phyloP scores from a whole-genome alignment of 768 basidiomycete genomes.

The Thelephora ganbajun region DNA sequence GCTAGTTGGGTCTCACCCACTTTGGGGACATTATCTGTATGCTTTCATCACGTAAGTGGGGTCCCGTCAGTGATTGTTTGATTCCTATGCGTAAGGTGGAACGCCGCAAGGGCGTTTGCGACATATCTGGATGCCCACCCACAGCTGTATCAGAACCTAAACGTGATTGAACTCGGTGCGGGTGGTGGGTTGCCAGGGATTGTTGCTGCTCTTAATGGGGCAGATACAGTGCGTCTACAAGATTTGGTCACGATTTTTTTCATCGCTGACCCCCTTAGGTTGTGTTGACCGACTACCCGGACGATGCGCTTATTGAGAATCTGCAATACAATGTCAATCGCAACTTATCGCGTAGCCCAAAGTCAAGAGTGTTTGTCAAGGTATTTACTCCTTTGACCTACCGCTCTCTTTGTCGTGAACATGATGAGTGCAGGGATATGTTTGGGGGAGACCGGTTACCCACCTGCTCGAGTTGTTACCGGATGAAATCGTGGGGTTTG shows the following conservation, averaged over 20 bases:
- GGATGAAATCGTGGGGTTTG: conserved; percentile 29
- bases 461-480: conserved; percentile 26
- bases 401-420: conserved; percentile 1
- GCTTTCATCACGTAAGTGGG: conserved; percentile 5
- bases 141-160: conserved; percentile 27
- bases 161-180: conserved; percentile 82
- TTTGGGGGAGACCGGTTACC: conserved; percentile 57
- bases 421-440: conserved; percentile 43
- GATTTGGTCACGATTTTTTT: neutral
- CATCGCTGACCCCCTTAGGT: conserved; percentile 27
- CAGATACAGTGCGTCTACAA: conserved; percentile 24
- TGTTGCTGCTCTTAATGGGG: conserved; percentile 57
- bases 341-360: conserved; percentile 29
- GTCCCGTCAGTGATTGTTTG: neutral
- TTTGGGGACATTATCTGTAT: conserved; percentile 76
- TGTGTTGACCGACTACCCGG: conserved; percentile 90
- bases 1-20: conserved; percentile 65
- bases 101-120: conserved; percentile 62
- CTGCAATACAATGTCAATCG: conserved; percentile 48
- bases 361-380: conserved; percentile 17
- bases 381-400: conserved; percentile 21
- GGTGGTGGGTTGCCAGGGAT: conserved; percentile 85
- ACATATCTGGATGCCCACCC: conserved; percentile 47
- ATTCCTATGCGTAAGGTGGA: conserved; percentile 41
- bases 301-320: conserved; percentile 60